These are phyloP conservation scores for Phytophthora pini DNA, from an alignment of 352 stramenopile genomes.

Conservation along the genomic window DNA sequence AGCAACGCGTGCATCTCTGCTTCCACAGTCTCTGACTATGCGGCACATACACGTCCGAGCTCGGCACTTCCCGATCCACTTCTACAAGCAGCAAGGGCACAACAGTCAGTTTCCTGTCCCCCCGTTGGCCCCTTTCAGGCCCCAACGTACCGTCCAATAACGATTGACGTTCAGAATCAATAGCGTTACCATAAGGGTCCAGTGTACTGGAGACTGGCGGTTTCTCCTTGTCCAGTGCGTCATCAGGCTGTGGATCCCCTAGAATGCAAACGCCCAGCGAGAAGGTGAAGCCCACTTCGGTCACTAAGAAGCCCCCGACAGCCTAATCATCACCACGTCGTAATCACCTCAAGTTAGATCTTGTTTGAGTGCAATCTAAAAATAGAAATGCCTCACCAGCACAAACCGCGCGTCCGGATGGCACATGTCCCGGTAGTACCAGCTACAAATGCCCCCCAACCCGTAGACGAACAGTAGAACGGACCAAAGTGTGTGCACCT, in stretches of 20 bases:
- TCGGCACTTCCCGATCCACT: slow-evolving; percentile 61
- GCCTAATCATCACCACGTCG: slow-evolving; percentile 35
- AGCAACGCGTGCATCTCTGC: slow-evolving; percentile 77
- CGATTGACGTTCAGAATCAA: slow-evolving; percentile 77
- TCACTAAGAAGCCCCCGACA: slow-evolving; percentile 61
- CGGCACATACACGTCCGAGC: slow-evolving; percentile 85
- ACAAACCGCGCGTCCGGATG: slow-evolving; percentile 79
- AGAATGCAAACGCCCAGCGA: slow-evolving; percentile 78
- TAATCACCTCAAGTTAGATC: slow-evolving; percentile 22
- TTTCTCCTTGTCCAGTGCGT: slow-evolving; percentile 39
- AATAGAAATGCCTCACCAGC: slow-evolving; percentile 51
- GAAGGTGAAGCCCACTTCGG: slow-evolving; percentile 77
- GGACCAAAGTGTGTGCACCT: slow-evolving; percentile 82
- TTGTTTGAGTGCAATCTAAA: slow-evolving; percentile 9
- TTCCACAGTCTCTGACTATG: slow-evolving; percentile 78
- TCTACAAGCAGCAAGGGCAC: slow-evolving; percentile 39
- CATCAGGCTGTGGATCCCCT: slow-evolving; percentile 44
- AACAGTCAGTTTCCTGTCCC: slow-evolving; percentile 3
- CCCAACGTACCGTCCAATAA: slow-evolving; percentile 74
- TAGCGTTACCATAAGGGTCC: slow-evolving; percentile 70
- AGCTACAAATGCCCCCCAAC: slow-evolving; percentile 62
- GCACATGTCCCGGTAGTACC: slow-evolving; percentile 77
- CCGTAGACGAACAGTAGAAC: slow-evolving; percentile 70
- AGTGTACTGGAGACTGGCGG: slow-evolving; percentile 22
- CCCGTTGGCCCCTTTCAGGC: neutral